phyloP scores from a whole-genome alignment of 2,329 filamentous ascomycete species.

The Coccinonectria pachysandricola region DNA sequence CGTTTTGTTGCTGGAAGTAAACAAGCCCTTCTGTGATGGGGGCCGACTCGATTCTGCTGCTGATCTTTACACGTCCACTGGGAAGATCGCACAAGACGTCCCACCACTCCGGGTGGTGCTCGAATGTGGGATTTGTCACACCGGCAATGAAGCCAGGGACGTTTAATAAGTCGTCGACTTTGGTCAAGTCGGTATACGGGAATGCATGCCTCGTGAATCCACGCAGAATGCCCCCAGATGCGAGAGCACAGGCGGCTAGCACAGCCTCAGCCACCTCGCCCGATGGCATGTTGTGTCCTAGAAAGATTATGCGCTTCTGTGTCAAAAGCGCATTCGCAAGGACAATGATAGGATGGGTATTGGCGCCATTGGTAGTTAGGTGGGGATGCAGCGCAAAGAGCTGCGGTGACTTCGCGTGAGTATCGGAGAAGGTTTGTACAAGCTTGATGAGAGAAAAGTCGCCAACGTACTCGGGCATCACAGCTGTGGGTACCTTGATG shows the following conservation, averaged over 20 bases:
- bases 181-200: conserved; percentile 94
- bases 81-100: conserved; percentile 90
- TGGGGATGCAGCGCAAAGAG: conserved; percentile 82
- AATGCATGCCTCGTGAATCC: conserved; percentile 96
- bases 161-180: conserved; percentile 91
- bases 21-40: conserved; percentile 72
- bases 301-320: conserved; percentile 91
- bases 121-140: conserved; percentile 94
- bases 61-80: conserved; percentile 89
- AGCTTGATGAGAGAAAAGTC: conserved; percentile 97
- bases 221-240: conserved; percentile 80
- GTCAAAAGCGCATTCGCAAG: conserved; percentile 90
- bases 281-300: conserved; percentile 90
- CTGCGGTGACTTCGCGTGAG: conserved; percentile 73
- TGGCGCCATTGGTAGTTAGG: conserved; percentile 80
- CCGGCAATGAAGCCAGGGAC: conserved; percentile 97
- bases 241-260: conserved; percentile 87
- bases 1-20: conserved; percentile 78
- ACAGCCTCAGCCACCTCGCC: conserved; percentile 97
- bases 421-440: conserved; percentile 82
- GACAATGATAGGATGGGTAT: conserved; percentile 90
- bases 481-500: conserved; percentile 87
- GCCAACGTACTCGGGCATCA: conserved; percentile 90
- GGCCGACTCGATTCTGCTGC: conserved; percentile 71
- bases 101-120: conserved; percentile 95